Evolutionary conservation across 2,329 filamentous ascomycete species (phyloP).

Genomic region (Colletotrichum tofieldiae): DNA sequence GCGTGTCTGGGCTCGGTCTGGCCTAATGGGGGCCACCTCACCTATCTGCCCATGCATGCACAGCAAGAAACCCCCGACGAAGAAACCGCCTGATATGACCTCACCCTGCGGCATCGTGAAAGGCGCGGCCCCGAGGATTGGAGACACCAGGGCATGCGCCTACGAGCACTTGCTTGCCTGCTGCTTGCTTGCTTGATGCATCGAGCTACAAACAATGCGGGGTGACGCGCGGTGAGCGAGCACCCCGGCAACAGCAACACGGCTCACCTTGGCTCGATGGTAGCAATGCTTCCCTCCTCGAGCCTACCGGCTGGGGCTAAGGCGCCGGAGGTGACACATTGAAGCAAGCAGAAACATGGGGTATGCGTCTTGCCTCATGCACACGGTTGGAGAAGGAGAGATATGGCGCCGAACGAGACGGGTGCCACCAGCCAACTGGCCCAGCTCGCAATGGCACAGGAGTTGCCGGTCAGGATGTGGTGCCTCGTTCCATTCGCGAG

Average conservation of each 20-base stretch:
- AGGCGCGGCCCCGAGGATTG: background rate
- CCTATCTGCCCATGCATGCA: background rate
- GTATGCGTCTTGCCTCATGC: background rate
- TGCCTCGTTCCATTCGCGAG: background rate
- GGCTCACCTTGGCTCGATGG: background rate
- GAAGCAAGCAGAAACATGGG: background rate
- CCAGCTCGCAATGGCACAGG: background rate
- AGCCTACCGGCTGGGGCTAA: background rate
- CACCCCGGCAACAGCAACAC: conserved; percentile 8
- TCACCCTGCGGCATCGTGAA: conserved; percentile 24
- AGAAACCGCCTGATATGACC: conserved; percentile 39
- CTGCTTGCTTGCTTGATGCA: conserved; percentile 2
- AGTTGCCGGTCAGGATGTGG: background rate
- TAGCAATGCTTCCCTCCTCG: background rate
- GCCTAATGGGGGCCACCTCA: background rate
- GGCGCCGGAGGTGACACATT: background rate
- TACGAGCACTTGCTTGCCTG: background rate
- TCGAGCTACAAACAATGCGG: conserved; percentile 30
- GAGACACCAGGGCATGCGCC: conserved; percentile 21
- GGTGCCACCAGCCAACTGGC: background rate
- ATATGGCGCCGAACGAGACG: background rate
- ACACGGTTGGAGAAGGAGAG: background rate
- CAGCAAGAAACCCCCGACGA: background rate
- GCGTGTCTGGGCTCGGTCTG: conserved; percentile 8
- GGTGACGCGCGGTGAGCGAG: conserved; percentile 17